Evolutionary conservation across 1,284 basidiomycete genomes (phyloP).

Genomic region (Psilocybe mexicana): DNA sequence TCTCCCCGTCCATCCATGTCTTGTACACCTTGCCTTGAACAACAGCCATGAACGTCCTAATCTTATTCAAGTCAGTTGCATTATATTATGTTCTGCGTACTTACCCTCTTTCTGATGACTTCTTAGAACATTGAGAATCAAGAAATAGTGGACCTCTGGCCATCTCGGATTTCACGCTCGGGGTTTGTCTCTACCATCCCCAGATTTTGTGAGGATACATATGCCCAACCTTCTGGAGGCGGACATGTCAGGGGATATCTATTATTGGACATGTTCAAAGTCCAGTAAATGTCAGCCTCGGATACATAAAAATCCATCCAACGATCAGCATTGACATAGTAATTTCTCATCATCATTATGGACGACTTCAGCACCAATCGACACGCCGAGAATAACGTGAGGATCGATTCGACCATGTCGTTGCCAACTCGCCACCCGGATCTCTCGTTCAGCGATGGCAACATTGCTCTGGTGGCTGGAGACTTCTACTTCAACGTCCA

Average conservation of each 20-base stretch:
- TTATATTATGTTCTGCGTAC: too few relatives aligned
- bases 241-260: too few relatives aligned
- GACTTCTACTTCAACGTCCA: slow-evolving; percentile 67
- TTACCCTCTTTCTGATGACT: too few relatives aligned
- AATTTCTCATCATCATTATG: slow-evolving; percentile 16
- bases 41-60: too few relatives aligned
- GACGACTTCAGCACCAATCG: slow-evolving; percentile 53
- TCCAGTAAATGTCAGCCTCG: slow-evolving; percentile 4
- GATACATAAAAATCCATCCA: background rate
- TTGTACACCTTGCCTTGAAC: background rate
- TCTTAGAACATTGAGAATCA: too few relatives aligned
- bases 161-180: too few relatives aligned
- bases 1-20: background rate
- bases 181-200: too few relatives aligned
- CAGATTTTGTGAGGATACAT: too few relatives aligned
- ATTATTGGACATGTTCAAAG: background rate
- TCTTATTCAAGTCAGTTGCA: too few relatives aligned
- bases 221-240: too few relatives aligned
- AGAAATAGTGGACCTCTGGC: too few relatives aligned
- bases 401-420: slow-evolving; percentile 15
- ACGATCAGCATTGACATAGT: background rate
- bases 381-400: slow-evolving; percentile 30
- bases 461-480: slow-evolving; percentile 54
- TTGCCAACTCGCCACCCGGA: slow-evolving; percentile 45
- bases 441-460: slow-evolving; percentile 68